Conservation (phyloP, 2,329 filamentous ascomycete species). For the Xylariales sp. region DNA sequence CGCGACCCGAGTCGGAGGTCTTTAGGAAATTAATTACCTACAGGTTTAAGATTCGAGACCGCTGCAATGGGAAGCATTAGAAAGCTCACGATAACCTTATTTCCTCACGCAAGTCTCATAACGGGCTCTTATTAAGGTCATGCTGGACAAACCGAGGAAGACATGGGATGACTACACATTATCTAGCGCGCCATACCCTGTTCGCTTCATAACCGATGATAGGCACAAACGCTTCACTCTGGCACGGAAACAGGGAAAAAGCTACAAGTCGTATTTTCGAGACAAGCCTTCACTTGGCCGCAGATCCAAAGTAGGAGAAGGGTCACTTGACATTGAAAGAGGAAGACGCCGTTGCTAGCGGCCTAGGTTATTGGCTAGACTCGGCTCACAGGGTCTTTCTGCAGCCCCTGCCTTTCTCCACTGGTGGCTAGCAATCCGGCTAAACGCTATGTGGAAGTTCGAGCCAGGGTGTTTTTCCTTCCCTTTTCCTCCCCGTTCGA, state of each 20-base stretch:
- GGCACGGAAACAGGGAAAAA: constrained; percentile 7
- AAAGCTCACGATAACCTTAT: constrained; percentile 26
- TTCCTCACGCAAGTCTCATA: constrained; percentile 13
- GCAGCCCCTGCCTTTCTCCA: constrained; percentile 24
- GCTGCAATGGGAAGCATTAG: background rate
- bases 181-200: constrained; percentile 1
- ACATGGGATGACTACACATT: background rate
- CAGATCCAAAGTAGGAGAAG: constrained; percentile 28
- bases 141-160: constrained; percentile 11
- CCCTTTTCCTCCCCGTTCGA: background rate
- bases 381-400: constrained; percentile 26
- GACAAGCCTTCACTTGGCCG: constrained; percentile 32
- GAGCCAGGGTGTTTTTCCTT: constrained; percentile 15
- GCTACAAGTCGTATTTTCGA: constrained; percentile 25
- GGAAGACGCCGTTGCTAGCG: constrained; percentile 31
- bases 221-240: background rate
- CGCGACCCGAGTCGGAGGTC: background rate
- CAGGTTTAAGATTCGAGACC: constrained; percentile 23
- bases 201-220: background rate
- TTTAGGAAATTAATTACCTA: constrained; percentile 20
- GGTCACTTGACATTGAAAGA: constrained; percentile 35
- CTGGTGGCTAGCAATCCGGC: constrained; percentile 29
- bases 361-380: constrained; percentile 30
- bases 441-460: constrained; percentile 33
- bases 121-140: constrained; percentile 23